phyloP scores from a whole-genome alignment of 768 basidiomycete species.

The Naematelia encephala region DNA sequence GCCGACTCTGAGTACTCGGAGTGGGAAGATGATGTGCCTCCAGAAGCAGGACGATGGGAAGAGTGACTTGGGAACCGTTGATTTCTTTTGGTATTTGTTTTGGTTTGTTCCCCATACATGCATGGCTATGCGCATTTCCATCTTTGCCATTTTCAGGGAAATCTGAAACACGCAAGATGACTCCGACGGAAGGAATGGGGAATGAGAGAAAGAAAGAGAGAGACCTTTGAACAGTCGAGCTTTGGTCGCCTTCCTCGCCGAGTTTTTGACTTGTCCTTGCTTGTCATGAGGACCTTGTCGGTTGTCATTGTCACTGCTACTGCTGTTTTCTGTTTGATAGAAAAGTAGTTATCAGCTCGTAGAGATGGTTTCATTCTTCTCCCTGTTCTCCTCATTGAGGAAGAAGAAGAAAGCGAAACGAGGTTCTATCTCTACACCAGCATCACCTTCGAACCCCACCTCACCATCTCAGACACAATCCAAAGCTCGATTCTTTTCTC shows the following conservation, averaged over 20 bases:
- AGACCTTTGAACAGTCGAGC: background rate
- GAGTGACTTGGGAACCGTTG: no score
- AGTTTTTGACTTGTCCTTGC: background rate
- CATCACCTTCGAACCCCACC: background rate
- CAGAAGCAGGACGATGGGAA: no score
- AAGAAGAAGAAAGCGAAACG: conserved; percentile 25
- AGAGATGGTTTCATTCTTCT: conserved; percentile 5
- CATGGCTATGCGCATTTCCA: no score
- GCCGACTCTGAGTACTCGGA: background rate
- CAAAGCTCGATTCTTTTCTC: background rate
- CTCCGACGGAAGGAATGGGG: no score
- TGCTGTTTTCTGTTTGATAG: background rate
- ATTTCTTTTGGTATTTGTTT: no score
- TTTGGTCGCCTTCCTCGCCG: background rate
- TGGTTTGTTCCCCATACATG: no score
- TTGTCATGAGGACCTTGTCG: no score
- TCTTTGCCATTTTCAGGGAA: no score
- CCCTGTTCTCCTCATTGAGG: conserved; percentile 20
- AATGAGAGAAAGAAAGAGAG: no score
- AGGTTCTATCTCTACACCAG: background rate
- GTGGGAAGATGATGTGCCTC: background rate
- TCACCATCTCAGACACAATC: background rate
- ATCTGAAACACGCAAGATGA: background rate
- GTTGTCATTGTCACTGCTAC: background rate
- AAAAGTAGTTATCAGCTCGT: no score